These are phyloP conservation scores for Lobulomyces angularis DNA, from an alignment of 192 early-diverging fungal genomes.

Conservation along the genomic window DNA sequence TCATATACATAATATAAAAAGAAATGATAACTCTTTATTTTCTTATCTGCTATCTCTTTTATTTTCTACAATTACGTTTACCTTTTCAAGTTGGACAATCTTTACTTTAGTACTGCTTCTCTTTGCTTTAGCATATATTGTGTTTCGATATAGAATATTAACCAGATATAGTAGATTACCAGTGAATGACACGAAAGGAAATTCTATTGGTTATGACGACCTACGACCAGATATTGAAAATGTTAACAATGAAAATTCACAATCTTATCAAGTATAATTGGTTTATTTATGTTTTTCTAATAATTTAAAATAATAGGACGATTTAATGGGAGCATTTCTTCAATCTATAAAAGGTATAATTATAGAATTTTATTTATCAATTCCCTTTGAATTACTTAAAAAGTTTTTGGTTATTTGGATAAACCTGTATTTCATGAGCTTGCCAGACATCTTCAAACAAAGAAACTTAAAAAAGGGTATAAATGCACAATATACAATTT, in stretches of 20 bases:
- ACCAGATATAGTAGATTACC: slow-evolving; percentile 59
- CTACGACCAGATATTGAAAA: background rate
- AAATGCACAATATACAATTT: too few species aligned
- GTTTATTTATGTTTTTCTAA: too few species aligned
- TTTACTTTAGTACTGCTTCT: too few species aligned
- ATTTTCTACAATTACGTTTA: too few species aligned
- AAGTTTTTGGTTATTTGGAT: slow-evolving; percentile 94
- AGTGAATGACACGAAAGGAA: slow-evolving; percentile 26
- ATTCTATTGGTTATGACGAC: background rate
- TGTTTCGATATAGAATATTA: slow-evolving; percentile 59
- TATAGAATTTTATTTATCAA: slow-evolving; percentile 4
- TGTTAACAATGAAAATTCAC: slow-evolving; percentile 3
- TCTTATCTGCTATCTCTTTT: too few species aligned
- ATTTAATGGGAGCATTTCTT: slow-evolving; percentile 70
- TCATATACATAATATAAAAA: too few species aligned
- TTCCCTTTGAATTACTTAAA: too few species aligned
- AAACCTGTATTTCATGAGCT: slow-evolving; percentile 93
- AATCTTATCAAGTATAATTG: too few species aligned
- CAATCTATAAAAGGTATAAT: slow-evolving; percentile 54
- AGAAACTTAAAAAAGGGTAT: slow-evolving; percentile 37
- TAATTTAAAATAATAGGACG: slow-evolving; percentile 52
- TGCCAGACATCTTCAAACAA: slow-evolving; percentile 67
- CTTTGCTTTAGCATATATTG: slow-evolving; percentile 24
- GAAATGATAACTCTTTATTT: too few species aligned
- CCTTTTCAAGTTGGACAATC: too few species aligned